phyloP scores from a whole-genome alignment of 2,329 filamentous ascomycete genomes.

The Nemania abortiva region DNA sequence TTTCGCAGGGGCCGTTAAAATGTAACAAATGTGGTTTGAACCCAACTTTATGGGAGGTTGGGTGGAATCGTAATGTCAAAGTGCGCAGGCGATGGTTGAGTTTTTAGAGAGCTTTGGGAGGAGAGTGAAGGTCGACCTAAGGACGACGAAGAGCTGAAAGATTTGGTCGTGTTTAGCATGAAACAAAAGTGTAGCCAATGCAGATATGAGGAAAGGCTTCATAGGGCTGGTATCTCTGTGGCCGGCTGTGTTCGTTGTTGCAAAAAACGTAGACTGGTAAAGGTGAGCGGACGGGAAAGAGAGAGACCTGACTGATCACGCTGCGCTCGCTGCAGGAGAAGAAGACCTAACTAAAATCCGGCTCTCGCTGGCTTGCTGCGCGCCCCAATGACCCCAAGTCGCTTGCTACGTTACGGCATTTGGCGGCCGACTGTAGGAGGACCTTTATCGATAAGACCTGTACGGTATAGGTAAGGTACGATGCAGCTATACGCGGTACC shows the following conservation, averaged over 20 bases:
- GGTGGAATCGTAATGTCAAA: conserved; percentile 18
- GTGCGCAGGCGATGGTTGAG: conserved; percentile 29
- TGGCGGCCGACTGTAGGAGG: conserved; percentile 43
- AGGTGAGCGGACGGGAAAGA: conserved; percentile 42
- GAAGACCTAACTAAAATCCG: conserved; percentile 46
- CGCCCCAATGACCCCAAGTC: conserved; percentile 41
- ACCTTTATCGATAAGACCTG: conserved; percentile 46
- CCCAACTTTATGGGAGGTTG: conserved; percentile 4
- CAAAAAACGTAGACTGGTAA: conserved; percentile 31
- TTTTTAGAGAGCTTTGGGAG: conserved; percentile 32
- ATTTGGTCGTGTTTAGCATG: conserved; percentile 30
- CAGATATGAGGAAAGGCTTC: conserved; percentile 28
- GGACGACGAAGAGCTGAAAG: conserved; percentile 28
- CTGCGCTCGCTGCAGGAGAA: conserved; percentile 43
- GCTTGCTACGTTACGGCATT: conserved; percentile 47
- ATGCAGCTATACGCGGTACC: background rate
- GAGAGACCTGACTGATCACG: conserved; percentile 40
- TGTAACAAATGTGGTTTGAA: background rate
- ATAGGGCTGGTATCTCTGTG: conserved; percentile 40
- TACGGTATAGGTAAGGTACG: background rate
- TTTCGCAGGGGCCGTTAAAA: conserved; percentile 7
- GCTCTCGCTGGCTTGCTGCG: conserved; percentile 37
- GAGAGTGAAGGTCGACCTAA: conserved; percentile 24
- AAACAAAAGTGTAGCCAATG: conserved; percentile 27
- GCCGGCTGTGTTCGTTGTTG: conserved; percentile 36